Base-by-base conservation (phyloP, 2,329 filamentous ascomycete genomes). In the Cordyceps tenuipes region DNA sequence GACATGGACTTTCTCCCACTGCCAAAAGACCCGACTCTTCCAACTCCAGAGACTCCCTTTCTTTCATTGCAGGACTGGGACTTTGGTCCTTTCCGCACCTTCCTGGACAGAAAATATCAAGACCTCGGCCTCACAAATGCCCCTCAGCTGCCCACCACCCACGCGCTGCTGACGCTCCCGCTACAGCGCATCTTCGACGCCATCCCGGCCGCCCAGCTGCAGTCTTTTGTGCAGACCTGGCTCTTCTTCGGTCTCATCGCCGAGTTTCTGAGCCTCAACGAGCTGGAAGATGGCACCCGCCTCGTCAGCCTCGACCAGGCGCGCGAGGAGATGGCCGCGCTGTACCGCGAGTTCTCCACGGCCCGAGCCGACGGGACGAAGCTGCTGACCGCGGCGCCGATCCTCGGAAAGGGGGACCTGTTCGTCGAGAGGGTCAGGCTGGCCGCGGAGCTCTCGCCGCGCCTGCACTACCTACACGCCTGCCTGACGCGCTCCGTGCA, bases 181-280 rank as follows among this genome's bases (percentile, higher is more conserved):
- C 29, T 59, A 19, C 47, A 58, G 17, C 26, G 44, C 12, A 13
- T 53, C 34, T 47, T 54, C 50, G 60, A 68, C 53, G 61, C 67
- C 2, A 65, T 66, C 3, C 62, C 66, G 8, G 47, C 62, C 8
- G 59, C 61, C 3, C 66, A 68, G 12, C 57, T 68, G 10, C 62
- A 70, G 39, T 57, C 64, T 0, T 69, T 72, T 47, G 51, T 70
- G 15, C 71, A 73, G 56, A 71, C 67, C 7, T 73, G 71, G 70
- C 62, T 73, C 8, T 72, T 66, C 54, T 71, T 73, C 60, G 71
- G 71, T 0, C 61, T 70, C 4, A 34, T 70, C 17, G 64, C 68
- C 5, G 71, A 73, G 56, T 64, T 70, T 31, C 43, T 71, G 3
- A 64, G 66, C 23, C 54, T 69, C 3, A 70, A 70, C 49, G 65